Evolutionary conservation across 2,329 filamentous ascomycete species (phyloP).

Genomic region (Dryadomyces quercus-mongolicae): DNA sequence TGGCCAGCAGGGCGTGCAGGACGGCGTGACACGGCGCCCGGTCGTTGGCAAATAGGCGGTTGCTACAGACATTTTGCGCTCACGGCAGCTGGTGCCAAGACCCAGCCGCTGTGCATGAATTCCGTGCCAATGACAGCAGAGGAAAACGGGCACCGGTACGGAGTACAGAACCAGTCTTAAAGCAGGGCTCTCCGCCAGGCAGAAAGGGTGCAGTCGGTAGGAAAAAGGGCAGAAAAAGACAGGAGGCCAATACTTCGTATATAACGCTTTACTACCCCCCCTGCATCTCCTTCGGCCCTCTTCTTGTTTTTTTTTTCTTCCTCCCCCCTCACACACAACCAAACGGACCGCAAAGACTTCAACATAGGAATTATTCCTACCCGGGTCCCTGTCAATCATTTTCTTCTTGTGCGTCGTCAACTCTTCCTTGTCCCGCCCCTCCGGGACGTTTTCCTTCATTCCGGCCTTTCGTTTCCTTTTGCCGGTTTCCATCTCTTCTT

Average conservation of each 20-base stretch:
- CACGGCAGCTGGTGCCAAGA: too few relatives aligned
- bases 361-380: constrained; percentile 37
- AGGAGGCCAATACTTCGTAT: constrained; percentile 14
- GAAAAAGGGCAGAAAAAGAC: not conserved
- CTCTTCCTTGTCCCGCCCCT: constrained; percentile 1
- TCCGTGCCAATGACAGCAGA: not conserved
- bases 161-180: not conserved
- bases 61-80: too few relatives aligned
- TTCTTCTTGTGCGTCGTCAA: constrained; percentile 22
- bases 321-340: constrained; percentile 41
- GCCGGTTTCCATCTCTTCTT: constrained; percentile 14
- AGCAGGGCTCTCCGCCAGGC: constrained; percentile 7
- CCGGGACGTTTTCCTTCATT: not conserved
- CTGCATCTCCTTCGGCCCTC: constrained; percentile 16
- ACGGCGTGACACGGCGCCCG: not conserved
- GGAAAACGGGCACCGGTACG: not conserved
- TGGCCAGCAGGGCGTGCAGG: not conserved
- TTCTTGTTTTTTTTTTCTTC: constrained; percentile 32
- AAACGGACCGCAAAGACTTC: constrained; percentile 46
- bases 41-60: not conserved
- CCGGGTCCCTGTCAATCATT: constrained; percentile 39
- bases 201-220: not conserved
- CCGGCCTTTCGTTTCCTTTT: not conserved
- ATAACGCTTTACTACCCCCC: constrained; percentile 21
- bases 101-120: too few relatives aligned